Conservation (phyloP, 1,139 yeast species). For the Candida gigantensis region DNA sequence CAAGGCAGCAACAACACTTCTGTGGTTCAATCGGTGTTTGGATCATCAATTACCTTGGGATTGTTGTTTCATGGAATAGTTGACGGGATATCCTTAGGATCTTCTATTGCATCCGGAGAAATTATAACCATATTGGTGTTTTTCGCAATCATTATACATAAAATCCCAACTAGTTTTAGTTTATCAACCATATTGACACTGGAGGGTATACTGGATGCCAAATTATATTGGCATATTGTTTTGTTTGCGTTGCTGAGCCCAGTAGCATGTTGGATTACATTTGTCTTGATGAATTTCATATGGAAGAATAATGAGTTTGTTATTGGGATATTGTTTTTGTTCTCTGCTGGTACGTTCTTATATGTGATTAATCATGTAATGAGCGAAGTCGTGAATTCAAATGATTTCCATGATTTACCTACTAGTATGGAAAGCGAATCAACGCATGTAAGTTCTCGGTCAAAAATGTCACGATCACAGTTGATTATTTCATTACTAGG, state of each 20-base stretch:
- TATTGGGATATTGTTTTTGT: slow-evolving; percentile 55
- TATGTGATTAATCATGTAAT: slow-evolving; percentile 70
- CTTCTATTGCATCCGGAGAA: slow-evolving; percentile 50
- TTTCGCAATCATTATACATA: slow-evolving; percentile 66
- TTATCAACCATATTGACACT: slow-evolving; percentile 57
- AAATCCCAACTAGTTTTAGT: slow-evolving; percentile 76
- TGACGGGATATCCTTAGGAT: slow-evolving; percentile 77
- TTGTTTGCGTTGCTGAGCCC: slow-evolving; percentile 58
- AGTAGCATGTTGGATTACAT: slow-evolving; percentile 49
- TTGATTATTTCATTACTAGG: slow-evolving; percentile 18
- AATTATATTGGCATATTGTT: slow-evolving; percentile 43
- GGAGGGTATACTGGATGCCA: slow-evolving; percentile 26
- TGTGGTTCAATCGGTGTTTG: slow-evolving; percentile 23
- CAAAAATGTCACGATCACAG: slow-evolving; percentile 11
- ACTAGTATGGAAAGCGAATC: slow-evolving; percentile 14
- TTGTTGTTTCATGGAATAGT: slow-evolving; percentile 66
- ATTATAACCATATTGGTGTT: slow-evolving; percentile 54
- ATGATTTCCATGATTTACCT: slow-evolving; percentile 9
- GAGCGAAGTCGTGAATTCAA: slow-evolving; percentile 28
- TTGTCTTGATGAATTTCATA: slow-evolving; percentile 34
- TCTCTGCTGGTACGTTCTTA: slow-evolving; percentile 73
- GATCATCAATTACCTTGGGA: slow-evolving; percentile 56
- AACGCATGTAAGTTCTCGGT: slow-evolving; percentile 7
- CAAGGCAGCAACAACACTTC: too few relatives aligned
- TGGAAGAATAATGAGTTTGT: slow-evolving; percentile 34